Base-by-base conservation (phyloP, 2,329 filamentous ascomycete species). In the Paecilomyces sp. region DNA sequence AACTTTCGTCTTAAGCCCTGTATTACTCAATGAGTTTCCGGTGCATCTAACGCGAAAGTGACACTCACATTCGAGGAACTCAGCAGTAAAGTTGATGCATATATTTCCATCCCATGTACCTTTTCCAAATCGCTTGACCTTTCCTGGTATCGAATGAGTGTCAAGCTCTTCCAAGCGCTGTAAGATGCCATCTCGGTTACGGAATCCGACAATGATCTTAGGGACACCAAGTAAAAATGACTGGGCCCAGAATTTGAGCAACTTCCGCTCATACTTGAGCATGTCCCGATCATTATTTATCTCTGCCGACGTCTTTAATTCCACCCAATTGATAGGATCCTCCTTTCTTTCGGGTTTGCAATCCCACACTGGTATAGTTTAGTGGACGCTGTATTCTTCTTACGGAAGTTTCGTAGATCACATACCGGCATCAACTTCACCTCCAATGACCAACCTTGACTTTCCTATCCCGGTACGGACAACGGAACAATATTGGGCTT, bases 211-310 rank as follows among this genome's bases (percentile, higher is more conserved):
- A 54, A 97, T 86, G 64, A 99, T 91, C 65, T 88, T 94, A 0
- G 92, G 91, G 0, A 97, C 92, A 50, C 93, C 93, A 1, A 99
- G 86, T 2, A 99, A 81, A 70, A 96, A 99, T 0, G 90, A 96
- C 74, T 97, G 94, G 13, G 93, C 91, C 94, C 94, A 99, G 77
- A 93, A 96, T 70, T 95, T 95, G 75, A 96, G 84, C 58, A 97
- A 82, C 73, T 97, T 97, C 55, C 90, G 85, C 75, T 97, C 90
- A 71, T 93, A 96, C 63, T 86, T 88, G 22, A 88, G 76, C 69
- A 86, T 81, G 68, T 94, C 90, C 54, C 85, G 82, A 1, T 87
- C 82, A 61, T 83, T 83, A 57, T 81, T 80, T 56, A 93, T 87
- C 64, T 89, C 86, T 50, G 85, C 87, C n/a, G 86, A 85, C 0